These are phyloP conservation scores for Quillaja saponaria DNA, from an alignment of 306 rosid genomes.

Conservation along the genomic window DNA sequence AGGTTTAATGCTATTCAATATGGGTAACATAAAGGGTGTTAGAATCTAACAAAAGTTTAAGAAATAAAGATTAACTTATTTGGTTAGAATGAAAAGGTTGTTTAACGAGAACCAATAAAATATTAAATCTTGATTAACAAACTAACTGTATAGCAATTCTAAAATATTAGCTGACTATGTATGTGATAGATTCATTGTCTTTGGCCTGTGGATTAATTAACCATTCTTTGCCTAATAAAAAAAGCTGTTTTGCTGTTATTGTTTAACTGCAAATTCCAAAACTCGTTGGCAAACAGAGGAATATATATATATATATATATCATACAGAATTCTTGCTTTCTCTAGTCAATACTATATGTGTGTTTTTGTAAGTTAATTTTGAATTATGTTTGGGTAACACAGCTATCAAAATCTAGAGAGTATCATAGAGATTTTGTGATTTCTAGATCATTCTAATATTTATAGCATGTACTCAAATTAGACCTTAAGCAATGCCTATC, in stretches of 20 bases:
- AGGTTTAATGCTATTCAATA: slow-evolving; percentile 29
- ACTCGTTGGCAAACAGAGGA: too few species aligned
- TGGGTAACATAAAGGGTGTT: slow-evolving; percentile 12
- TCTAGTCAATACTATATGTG: background rate
- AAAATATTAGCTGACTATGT: slow-evolving; percentile 13
- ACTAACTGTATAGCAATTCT: slow-evolving; percentile 29
- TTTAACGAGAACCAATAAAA: too few species aligned
- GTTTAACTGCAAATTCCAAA: too few species aligned
- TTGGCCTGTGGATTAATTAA: slow-evolving; percentile 23
- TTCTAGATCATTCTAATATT: slow-evolving; percentile 17
- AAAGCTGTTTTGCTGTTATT: too few species aligned
- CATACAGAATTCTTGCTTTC: slow-evolving; percentile 15
- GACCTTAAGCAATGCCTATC: slow-evolving; percentile 45
- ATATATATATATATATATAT: too few species aligned
- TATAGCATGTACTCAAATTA: slow-evolving; percentile 22
- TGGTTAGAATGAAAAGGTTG: slow-evolving; percentile 1
- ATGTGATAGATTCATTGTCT: background rate
- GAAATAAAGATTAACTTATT: slow-evolving; percentile 11
- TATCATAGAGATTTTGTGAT: slow-evolving; percentile 14
- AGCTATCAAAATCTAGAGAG: too few species aligned
- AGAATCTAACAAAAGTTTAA: slow-evolving; percentile 23
- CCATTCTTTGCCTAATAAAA: slow-evolving; percentile 20
- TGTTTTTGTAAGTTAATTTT: background rate
- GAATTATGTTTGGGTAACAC: too few species aligned
- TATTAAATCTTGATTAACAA: slow-evolving; percentile 19